These are phyloP conservation scores for Phanerochaete carnosa DNA, from an alignment of 768 basidiomycete genomes.

Conservation along the genomic window DNA sequence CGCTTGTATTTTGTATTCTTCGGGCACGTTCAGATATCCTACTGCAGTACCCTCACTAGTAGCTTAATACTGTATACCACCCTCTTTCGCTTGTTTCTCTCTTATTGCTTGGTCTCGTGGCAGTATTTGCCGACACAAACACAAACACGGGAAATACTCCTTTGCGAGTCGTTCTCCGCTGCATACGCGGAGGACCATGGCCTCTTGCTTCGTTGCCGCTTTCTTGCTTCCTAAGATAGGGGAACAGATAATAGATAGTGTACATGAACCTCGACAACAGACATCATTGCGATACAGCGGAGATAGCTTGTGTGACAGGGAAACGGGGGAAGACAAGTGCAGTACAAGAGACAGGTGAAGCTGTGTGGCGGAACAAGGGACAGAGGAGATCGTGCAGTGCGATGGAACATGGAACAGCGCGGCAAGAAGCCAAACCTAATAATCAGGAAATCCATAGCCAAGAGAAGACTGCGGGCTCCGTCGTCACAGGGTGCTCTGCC, in stretches of 20 bases:
- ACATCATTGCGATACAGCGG: neutral
- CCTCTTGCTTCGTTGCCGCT: neutral
- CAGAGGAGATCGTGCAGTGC: neutral
- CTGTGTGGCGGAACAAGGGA: neutral
- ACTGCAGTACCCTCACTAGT: neutral
- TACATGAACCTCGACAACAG: neutral
- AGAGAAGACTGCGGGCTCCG: neutral
- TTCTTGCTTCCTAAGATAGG: neutral
- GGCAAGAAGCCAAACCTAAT: too few species aligned
- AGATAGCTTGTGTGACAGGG: neutral
- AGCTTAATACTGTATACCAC: conserved; percentile 5
- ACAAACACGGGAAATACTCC: neutral
- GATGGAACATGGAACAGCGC: neutral
- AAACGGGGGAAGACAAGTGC: neutral
- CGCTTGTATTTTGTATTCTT: neutral
- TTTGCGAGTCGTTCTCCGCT: neutral
- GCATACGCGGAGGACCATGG: neutral
- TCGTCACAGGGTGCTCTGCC: conserved; percentile 21
- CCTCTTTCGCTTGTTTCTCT: neutral
- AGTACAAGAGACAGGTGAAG: neutral
- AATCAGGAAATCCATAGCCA: neutral
- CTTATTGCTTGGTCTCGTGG: neutral
- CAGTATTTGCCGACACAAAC: neutral
- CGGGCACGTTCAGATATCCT: neutral
- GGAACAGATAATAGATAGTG: neutral